Evolutionary conservation across 148 eudicot species (phyloP).

Genomic region (Cornus controversa): DNA sequence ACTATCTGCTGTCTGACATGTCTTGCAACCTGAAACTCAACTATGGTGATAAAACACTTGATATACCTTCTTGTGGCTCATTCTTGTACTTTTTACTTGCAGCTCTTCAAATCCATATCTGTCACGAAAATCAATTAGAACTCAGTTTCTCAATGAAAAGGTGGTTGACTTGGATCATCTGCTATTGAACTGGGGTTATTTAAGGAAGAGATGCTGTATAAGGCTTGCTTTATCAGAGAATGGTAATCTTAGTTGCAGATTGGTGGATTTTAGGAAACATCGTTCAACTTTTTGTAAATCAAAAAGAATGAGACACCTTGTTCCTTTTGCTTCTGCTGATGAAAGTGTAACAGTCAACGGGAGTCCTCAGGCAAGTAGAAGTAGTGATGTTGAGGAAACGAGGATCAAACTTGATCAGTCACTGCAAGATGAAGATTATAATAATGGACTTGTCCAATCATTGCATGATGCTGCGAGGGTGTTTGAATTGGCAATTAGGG

Average conservation of each 20-base stretch:
- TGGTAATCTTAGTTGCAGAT: slow-evolving; percentile 37
- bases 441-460: slow-evolving; percentile 78
- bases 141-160: slow-evolving; percentile 31
- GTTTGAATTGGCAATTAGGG: slow-evolving; percentile 78
- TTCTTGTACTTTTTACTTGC: slow-evolving; percentile 33
- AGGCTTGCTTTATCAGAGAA: slow-evolving; percentile 42
- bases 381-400: slow-evolving; percentile 61
- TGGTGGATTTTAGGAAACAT: slow-evolving; percentile 32
- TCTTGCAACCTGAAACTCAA: not conserved
- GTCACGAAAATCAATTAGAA: slow-evolving; percentile 40
- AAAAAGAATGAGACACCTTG: slow-evolving; percentile 34
- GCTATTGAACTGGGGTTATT: slow-evolving; percentile 28
- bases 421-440: slow-evolving; percentile 59
- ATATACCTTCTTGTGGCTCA: slow-evolving; percentile 11
- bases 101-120: slow-evolving; percentile 61
- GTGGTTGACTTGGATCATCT: slow-evolving; percentile 40
- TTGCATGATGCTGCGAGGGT: slow-evolving; percentile 91
- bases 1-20: not conserved
- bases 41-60: not conserved
- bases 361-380: slow-evolving; percentile 53
- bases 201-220: slow-evolving; percentile 42
- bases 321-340: slow-evolving; percentile 67
- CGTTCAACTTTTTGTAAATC: slow-evolving; percentile 30
- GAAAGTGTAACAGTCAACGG: slow-evolving; percentile 84
- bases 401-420: slow-evolving; percentile 72